A percentile compares a stretch with the other conserved stretches of the same genome.
Evolutionary conservation across 129 eudicot species (phyloP).

Genomic region (Centaurea solstitialis): DNA sequence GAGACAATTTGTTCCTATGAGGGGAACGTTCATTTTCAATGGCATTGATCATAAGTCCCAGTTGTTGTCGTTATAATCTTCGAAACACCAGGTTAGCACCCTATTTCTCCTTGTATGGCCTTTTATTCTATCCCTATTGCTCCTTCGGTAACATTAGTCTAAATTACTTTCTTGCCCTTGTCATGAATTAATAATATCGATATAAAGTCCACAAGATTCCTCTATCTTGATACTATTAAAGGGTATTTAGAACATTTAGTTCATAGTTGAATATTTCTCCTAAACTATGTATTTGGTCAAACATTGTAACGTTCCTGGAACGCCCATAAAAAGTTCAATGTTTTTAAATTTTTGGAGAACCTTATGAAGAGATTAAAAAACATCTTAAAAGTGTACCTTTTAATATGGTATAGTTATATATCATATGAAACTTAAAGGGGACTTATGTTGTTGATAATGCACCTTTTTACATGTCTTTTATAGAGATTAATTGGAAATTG

Average conservation of each 20-base stretch:
- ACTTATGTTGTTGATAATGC: not conserved
- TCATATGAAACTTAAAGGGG: not conserved
- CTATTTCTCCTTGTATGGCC: not conserved
- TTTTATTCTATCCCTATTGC: not conserved
- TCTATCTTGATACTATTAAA: not conserved
- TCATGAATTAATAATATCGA: not conserved
- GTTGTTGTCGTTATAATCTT: constrained; percentile 51
- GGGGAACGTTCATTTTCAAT: constrained; percentile 89
- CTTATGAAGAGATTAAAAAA: constrained; percentile 3
- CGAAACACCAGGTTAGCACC: constrained; percentile 21
- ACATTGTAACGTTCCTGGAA: not conserved
- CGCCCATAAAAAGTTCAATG: not conserved
- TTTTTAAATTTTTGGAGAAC: not conserved
- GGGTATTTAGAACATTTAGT: not conserved
- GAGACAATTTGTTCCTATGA: constrained; percentile 83
- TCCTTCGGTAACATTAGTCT: not conserved
- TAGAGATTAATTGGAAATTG: not conserved
- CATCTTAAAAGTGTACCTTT: not conserved
- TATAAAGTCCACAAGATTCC: not conserved
- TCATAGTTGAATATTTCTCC: not conserved
- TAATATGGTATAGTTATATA: not conserved
- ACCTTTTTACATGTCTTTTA: not conserved
- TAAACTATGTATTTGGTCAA: not conserved
- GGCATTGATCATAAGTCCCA: constrained; percentile 96
- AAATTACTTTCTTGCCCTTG: not conserved